Evolutionary conservation across 2,329 filamentous ascomycete species (phyloP).

Genomic region (Pseudocercospora fuligena): DNA sequence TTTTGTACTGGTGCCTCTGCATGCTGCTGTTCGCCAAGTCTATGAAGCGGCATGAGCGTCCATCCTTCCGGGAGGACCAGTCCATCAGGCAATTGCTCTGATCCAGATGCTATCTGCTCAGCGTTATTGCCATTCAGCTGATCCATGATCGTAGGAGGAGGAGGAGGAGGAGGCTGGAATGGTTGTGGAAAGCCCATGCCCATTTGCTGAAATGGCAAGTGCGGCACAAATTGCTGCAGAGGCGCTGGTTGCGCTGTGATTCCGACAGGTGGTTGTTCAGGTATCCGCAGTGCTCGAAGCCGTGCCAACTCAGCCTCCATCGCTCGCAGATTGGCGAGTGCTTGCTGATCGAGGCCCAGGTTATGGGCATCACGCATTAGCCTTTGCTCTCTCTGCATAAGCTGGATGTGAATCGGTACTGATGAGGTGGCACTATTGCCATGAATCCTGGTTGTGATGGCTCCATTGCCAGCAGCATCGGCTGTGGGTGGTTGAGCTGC

Average conservation of each 20-base stretch:
- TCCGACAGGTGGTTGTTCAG: conserved; percentile 29
- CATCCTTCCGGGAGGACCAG: conserved; percentile 59
- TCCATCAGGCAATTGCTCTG: conserved; percentile 56
- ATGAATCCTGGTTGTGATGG: conserved; percentile 9
- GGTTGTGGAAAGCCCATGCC: conserved; percentile 16
- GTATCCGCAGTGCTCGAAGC: conserved; percentile 55
- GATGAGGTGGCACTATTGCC: conserved; percentile 21
- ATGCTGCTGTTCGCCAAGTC: conserved; percentile 30
- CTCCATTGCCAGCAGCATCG: conserved; percentile 28
- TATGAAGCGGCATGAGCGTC: conserved; percentile 53
- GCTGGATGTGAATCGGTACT: conserved; percentile 60
- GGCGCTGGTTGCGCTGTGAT: conserved; percentile 5
- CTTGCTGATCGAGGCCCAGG: conserved; percentile 67
- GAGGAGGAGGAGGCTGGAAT: too few relatives aligned
- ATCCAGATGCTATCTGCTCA: conserved; percentile 47
- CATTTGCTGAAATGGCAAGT: conserved; percentile 16
- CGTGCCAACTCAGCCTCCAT: conserved; percentile 71
- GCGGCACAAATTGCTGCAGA: conserved; percentile 24
- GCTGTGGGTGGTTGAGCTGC: conserved; percentile 26
- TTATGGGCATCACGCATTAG: conserved; percentile 69
- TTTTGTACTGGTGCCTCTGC: too few relatives aligned
- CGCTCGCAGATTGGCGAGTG: conserved; percentile 69
- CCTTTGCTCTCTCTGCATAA: conserved; percentile 70
- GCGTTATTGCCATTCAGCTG: conserved; percentile 32
- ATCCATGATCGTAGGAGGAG: conserved; percentile 6